Conservation (phyloP, 768 basidiomycete genomes). For the Boletales sp. region DNA sequence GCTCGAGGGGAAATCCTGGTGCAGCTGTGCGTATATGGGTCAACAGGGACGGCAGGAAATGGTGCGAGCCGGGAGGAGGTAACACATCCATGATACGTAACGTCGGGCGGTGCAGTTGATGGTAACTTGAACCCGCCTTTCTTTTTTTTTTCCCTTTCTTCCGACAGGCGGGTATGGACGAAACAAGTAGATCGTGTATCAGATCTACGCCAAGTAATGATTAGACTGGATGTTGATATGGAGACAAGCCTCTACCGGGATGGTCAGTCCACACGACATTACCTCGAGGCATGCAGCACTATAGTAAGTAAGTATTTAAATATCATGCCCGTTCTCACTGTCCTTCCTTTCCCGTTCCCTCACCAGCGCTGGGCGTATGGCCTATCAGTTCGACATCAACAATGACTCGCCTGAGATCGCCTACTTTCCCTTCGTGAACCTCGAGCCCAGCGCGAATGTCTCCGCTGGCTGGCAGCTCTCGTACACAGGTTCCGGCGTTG, state of each 20-base stretch:
- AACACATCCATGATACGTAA: slow-evolving; percentile 18
- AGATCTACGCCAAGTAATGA: slow-evolving; percentile 5
- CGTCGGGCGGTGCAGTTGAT: slow-evolving; percentile 7
- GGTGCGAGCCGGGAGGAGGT: slow-evolving; percentile 39
- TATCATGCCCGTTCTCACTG: slow-evolving; percentile 7
- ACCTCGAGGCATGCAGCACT: slow-evolving; percentile 25
- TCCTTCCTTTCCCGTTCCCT: slow-evolving; percentile 2
- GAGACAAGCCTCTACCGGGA: neutral
- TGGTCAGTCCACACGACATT: slow-evolving; percentile 13
- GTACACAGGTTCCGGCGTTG: slow-evolving; percentile 51
- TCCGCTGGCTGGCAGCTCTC: slow-evolving; percentile 67
- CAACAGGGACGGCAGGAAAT: slow-evolving; percentile 50
- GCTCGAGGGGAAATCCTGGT: slow-evolving; percentile 55
- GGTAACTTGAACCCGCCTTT: slow-evolving; percentile 10
- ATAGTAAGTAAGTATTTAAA: too few relatives aligned
- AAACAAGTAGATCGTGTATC: neutral
- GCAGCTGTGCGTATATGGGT: slow-evolving; percentile 41
- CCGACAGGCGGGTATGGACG: neutral
- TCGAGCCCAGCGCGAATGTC: slow-evolving; percentile 45
- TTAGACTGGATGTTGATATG: neutral
- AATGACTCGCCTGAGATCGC: slow-evolving; percentile 62
- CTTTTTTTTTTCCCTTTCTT: too few relatives aligned
- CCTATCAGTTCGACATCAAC: slow-evolving; percentile 47
- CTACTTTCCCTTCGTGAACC: slow-evolving; percentile 62
- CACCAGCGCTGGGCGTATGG: slow-evolving; percentile 33